Conservation (phyloP, 768 basidiomycete genomes). For the Pleurotus cornucopiae region DNA sequence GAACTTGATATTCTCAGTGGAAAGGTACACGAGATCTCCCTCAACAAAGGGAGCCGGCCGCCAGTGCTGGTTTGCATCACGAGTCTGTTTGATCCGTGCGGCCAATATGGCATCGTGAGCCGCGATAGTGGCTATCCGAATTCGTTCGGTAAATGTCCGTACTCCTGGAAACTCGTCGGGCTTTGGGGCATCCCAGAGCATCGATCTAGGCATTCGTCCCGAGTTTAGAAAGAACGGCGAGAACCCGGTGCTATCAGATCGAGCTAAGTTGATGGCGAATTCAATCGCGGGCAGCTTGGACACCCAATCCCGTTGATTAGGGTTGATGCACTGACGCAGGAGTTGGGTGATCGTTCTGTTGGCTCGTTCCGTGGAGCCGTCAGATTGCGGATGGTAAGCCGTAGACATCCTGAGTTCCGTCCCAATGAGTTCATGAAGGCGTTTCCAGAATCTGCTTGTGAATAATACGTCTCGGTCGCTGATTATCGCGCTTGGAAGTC, state of each 20-base stretch:
- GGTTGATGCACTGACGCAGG: conserved; percentile 17
- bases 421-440: conserved; percentile 4
- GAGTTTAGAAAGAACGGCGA: conserved; percentile 27
- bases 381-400: conserved; percentile 12
- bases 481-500: no score
- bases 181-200: conserved; percentile 13
- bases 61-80: conserved; percentile 15
- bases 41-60: conserved; percentile 11
- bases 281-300: conserved; percentile 25
- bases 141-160: conserved; percentile 14
- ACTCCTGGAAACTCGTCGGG: conserved; percentile 18
- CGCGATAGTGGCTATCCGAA: conserved; percentile 16
- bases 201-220: conserved; percentile 16
- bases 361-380: conserved; percentile 27
- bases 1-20: conserved; percentile 28
- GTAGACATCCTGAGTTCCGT: conserved; percentile 23
- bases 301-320: conserved; percentile 26
- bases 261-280: conserved; percentile 31
- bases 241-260: conserved; percentile 29
- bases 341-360: conserved; percentile 25
- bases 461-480: no score
- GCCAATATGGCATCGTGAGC: conserved; percentile 22
- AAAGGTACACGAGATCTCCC: conserved; percentile 28
- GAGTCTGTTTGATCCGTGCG: conserved; percentile 18
- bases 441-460: no score